phyloP scores from a whole-genome alignment of 345 rosid genomes.

The Noccaea bulbosa region DNA sequence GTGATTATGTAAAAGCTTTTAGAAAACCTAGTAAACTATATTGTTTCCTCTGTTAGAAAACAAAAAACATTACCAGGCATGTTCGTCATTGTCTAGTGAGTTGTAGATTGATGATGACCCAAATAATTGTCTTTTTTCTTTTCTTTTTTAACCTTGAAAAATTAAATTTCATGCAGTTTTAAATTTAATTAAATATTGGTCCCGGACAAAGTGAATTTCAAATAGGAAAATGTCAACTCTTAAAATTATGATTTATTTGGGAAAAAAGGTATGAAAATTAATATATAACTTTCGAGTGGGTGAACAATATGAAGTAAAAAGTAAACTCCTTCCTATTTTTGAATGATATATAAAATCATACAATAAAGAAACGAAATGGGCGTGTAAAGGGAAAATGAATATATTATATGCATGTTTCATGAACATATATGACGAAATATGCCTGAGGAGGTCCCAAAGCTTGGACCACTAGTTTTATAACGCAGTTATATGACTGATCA shows the following conservation, averaged over 20 bases:
- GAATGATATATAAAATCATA: constrained; percentile 5
- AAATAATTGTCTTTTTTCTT: not conserved
- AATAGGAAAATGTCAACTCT: constrained; percentile 24
- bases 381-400: constrained; percentile 16
- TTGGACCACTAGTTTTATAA: constrained; percentile 34
- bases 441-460: constrained; percentile 38
- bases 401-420: constrained; percentile 13
- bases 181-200: constrained; percentile 4
- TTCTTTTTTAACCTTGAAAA: not conserved
- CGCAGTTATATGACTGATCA: constrained; percentile 24
- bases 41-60: too few relatives aligned
- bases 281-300: constrained; percentile 22
- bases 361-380: constrained; percentile 4
- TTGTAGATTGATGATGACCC: constrained; percentile 9
- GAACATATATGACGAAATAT: constrained; percentile 25
- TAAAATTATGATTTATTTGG: not conserved
- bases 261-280: not conserved
- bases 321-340: constrained; percentile 22
- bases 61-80: too few relatives aligned
- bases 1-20: not conserved
- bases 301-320: constrained; percentile 24
- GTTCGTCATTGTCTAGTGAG: too few relatives aligned
- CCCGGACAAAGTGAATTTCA: constrained; percentile 8
- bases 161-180: constrained; percentile 1
- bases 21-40: not conserved